phyloP scores from a whole-genome alignment of 768 basidiomycete genomes.

The Mycena leptocephala region DNA sequence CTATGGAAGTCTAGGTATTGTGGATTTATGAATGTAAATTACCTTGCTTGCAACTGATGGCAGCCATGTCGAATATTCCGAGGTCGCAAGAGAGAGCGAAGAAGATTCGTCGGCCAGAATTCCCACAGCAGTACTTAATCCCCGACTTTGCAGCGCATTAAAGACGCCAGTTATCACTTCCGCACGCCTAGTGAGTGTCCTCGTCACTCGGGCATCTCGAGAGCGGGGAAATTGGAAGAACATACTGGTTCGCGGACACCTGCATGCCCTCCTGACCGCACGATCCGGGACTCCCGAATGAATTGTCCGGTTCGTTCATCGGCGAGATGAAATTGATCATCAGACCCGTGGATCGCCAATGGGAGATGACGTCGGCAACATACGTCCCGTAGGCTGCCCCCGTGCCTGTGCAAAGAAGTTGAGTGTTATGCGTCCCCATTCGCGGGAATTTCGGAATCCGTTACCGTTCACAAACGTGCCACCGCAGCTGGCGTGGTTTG shows the following conservation, averaged over 20 bases:
- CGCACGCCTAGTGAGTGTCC: conserved; percentile 47
- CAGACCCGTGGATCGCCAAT: conserved; percentile 57
- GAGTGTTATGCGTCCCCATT: background rate
- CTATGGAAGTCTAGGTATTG: too few relatives aligned
- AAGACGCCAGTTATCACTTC: conserved; percentile 58
- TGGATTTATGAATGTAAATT: too few relatives aligned
- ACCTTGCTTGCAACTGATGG: conserved; percentile 53
- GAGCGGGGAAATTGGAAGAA: background rate
- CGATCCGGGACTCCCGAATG: conserved; percentile 51
- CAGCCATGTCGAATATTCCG: conserved; percentile 54
- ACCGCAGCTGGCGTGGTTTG: conserved; percentile 53
- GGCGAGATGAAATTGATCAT: conserved; percentile 59
- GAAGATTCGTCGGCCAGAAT: conserved; percentile 62
- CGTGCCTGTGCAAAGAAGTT: conserved; percentile 38
- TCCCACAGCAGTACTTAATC: conserved; percentile 50
- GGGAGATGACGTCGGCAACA: conserved; percentile 57
- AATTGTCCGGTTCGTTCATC: conserved; percentile 62
- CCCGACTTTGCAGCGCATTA: conserved; percentile 48
- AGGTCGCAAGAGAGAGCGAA: conserved; percentile 45
- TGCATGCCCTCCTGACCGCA: conserved; percentile 66
- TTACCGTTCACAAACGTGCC: conserved; percentile 52
- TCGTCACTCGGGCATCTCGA: background rate
- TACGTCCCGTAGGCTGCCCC: conserved; percentile 59
- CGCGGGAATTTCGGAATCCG: background rate
- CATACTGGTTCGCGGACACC: conserved; percentile 57